These are phyloP conservation scores for Brassica napus DNA, from an alignment of 345 rosid genomes.

Conservation along the genomic window DNA sequence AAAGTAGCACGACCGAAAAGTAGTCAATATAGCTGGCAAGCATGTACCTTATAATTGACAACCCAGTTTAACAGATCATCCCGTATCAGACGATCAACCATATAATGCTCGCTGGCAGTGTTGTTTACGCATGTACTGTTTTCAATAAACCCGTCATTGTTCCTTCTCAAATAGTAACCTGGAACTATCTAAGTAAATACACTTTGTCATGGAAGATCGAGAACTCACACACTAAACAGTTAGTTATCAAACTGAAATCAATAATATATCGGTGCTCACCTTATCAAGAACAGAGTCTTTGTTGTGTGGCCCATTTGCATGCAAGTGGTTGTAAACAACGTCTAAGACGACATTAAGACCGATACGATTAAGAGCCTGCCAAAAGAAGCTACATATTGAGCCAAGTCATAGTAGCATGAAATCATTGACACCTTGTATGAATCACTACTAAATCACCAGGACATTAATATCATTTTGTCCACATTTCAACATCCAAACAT, in stretches of 20 bases:
- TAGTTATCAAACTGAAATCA: slow-evolving; percentile 9
- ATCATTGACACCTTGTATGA: slow-evolving; percentile 15
- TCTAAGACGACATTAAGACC: slow-evolving; percentile 82
- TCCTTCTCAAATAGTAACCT: slow-evolving; percentile 93
- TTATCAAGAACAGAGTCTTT: slow-evolving; percentile 88
- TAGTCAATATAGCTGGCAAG: slow-evolving; percentile 13
- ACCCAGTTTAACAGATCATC: slow-evolving; percentile 90
- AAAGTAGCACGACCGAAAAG: slow-evolving; percentile 4
- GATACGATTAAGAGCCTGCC: slow-evolving; percentile 64
- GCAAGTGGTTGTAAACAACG: slow-evolving; percentile 95
- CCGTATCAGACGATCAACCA: slow-evolving; percentile 82
- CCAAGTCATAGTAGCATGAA: slow-evolving; percentile 5
- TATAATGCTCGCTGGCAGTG: slow-evolving; percentile 97
- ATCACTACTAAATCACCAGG: neutral
- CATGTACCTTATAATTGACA: slow-evolving; percentile 76
- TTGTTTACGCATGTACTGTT: slow-evolving; percentile 87
- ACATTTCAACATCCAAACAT: neutral
- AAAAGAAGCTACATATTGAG: slow-evolving; percentile 23
- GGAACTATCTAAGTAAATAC: slow-evolving; percentile 75
- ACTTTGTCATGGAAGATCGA: slow-evolving; percentile 13
- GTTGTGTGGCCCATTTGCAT: slow-evolving; percentile 79
- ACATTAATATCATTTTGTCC: no score
- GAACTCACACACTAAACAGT: slow-evolving; percentile 5
- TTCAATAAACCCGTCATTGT: slow-evolving; percentile 77
- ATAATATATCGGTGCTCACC: slow-evolving; percentile 43